Evolutionary conservation across 225 moss, liverwort and hornwort species (phyloP).

Genomic region (Ulota crispa): DNA sequence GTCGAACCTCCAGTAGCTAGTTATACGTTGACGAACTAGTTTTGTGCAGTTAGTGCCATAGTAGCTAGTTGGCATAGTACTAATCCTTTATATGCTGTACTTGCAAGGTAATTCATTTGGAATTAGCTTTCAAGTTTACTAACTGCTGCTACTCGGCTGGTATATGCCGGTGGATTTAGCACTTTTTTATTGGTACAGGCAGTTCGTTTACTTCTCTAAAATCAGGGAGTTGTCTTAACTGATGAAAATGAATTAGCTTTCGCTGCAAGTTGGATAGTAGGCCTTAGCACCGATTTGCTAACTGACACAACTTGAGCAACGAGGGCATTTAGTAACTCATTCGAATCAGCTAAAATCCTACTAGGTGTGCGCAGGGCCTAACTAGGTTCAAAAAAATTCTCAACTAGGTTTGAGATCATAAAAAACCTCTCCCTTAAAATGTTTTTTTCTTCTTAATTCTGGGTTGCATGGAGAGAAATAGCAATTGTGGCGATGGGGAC

Average conservation of each 20-base stretch:
- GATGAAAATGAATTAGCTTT: background rate
- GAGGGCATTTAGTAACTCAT: background rate
- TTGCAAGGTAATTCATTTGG: no score
- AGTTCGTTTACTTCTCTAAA: background rate
- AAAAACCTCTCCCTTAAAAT: background rate
- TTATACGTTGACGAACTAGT: background rate
- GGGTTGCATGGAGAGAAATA: slow-evolving; percentile 9
- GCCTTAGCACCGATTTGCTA: background rate
- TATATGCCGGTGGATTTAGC: background rate
- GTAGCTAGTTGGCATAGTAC: background rate
- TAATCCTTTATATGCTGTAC: background rate
- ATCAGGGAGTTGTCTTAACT: background rate
- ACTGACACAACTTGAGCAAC: background rate
- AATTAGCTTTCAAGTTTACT: background rate
- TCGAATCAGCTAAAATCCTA: background rate
- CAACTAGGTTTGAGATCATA: background rate
- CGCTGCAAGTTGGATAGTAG: background rate
- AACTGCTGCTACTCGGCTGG: background rate
- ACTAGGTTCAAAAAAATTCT: no score
- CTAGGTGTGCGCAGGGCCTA: background rate
- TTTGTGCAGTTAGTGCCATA: background rate
- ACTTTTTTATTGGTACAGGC: background rate
- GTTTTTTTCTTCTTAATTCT: background rate
- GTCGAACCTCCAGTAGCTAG: background rate
- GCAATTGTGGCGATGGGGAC: background rate